Conservation (phyloP, 2,329 filamentous ascomycete species). For the Fusarium sp. region DNA sequence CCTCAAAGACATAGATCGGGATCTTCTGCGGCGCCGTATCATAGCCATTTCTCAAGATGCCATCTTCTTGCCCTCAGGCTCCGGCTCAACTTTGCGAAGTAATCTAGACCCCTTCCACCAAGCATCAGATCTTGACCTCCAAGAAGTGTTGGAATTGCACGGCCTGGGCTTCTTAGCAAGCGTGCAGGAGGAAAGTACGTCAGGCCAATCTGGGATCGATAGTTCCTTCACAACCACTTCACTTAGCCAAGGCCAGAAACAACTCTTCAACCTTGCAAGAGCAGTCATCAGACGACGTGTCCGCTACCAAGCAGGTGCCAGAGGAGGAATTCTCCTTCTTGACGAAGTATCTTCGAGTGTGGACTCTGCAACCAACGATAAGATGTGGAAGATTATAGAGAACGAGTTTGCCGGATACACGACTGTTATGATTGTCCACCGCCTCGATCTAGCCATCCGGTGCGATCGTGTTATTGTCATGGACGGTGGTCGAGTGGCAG, state of each 20-base stretch:
- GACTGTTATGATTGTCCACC: conserved; percentile 58
- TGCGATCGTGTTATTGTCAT: too few relatives aligned
- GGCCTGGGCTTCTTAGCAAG: conserved; percentile 44
- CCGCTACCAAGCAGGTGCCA: background rate
- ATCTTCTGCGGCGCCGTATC: conserved; percentile 54
- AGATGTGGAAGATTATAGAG: conserved; percentile 51
- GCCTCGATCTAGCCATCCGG: conserved; percentile 56
- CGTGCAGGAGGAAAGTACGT: conserved; percentile 42
- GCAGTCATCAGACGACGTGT: conserved; percentile 58
- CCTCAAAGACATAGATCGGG: conserved; percentile 50
- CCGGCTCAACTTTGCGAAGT: conserved; percentile 1
- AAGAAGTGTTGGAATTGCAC: conserved; percentile 44
- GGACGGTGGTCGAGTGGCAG: too few relatives aligned
- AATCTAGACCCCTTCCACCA: conserved; percentile 53
- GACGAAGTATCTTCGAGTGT: conserved; percentile 54
- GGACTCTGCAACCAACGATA: conserved; percentile 51
- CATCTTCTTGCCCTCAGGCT: conserved; percentile 55
- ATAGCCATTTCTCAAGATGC: conserved; percentile 62
- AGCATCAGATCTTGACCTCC: conserved; percentile 44
- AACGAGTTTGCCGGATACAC: conserved; percentile 57
- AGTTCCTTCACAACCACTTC: conserved; percentile 24
- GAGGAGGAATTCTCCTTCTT: conserved; percentile 47
- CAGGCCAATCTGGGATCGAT: conserved; percentile 51
- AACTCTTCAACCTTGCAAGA: conserved; percentile 69
- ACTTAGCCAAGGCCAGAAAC: conserved; percentile 66